Conservation (phyloP, 768 basidiomycete species). For the Hericium coralloides region DNA sequence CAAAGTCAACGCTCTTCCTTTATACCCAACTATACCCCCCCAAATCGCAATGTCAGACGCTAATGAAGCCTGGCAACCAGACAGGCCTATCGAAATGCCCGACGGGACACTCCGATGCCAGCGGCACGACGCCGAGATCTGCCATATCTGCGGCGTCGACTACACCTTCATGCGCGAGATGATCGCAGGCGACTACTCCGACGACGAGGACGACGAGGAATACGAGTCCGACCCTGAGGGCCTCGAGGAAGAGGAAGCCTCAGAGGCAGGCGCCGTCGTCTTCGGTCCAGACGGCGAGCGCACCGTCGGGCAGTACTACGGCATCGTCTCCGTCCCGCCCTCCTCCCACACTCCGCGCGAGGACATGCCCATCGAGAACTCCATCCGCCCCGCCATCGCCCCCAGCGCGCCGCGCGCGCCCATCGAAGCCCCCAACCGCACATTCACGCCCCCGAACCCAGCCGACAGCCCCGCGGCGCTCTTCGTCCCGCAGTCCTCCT, state of each 20-base stretch:
- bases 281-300: not conserved
- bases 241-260: not conserved
- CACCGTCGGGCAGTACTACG: not conserved
- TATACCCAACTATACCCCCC: not conserved
- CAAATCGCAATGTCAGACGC: not conserved
- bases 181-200: not conserved
- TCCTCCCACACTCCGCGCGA: not conserved
- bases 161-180: not conserved
- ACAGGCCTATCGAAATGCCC: not conserved
- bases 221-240: not conserved
- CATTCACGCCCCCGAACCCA: not conserved
- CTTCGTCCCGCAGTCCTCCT: constrained; percentile 1
- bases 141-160: not conserved
- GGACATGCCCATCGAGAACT: constrained; percentile 3
- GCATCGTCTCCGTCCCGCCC: not conserved
- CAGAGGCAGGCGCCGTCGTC: not conserved
- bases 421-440: not conserved
- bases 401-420: not conserved
- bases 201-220: not conserved
- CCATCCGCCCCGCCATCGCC: not conserved
- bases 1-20: too few species aligned
- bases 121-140: not conserved
- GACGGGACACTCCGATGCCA: not conserved
- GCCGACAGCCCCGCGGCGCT: not conserved
- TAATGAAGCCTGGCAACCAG: not conserved